phyloP scores from a whole-genome alignment of 148 eudicot species.

The Chenopodium suecicum region DNA sequence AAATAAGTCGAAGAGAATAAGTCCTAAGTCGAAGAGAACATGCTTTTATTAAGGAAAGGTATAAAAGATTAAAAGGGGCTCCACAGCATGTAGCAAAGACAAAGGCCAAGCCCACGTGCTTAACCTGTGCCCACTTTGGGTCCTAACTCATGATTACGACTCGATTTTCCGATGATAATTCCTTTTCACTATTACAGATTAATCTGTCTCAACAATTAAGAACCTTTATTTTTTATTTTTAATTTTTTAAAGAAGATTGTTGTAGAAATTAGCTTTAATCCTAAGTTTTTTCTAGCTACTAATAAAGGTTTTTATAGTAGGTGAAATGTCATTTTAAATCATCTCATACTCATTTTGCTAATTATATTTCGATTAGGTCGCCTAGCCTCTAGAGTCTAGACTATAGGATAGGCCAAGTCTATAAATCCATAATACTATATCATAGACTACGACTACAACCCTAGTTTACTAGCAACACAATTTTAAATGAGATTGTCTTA shows the following conservation, averaged over 20 bases:
- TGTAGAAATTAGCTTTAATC: neutral
- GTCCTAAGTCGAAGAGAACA: too few species aligned
- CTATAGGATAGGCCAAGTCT: neutral
- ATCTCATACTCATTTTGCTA: neutral
- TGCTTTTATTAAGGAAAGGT: neutral
- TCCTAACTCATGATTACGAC: slow-evolving; percentile 27
- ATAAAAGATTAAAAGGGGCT: neutral
- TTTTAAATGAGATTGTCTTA: too few species aligned
- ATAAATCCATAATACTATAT: too few species aligned
- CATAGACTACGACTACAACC: too few species aligned
- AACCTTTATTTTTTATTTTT: too few species aligned
- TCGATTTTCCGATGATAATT: slow-evolving; percentile 24
- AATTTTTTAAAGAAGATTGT: neutral
- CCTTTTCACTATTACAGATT: slow-evolving; percentile 24
- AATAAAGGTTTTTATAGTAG: neutral
- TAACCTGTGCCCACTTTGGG: slow-evolving; percentile 20
- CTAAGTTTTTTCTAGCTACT: neutral
- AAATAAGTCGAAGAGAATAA: too few species aligned
- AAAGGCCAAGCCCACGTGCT: slow-evolving; percentile 39
- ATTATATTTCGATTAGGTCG: neutral
- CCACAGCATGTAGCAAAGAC: slow-evolving; percentile 25
- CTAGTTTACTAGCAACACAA: too few species aligned
- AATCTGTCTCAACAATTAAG: slow-evolving; percentile 5
- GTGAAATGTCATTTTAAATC: neutral
- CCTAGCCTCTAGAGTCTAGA: neutral